Evolutionary conservation across 2,329 filamentous ascomycete species (phyloP), one percentile per base, ranked within the genome.

Genomic region (Sodiomyces alkalinus): DNA sequence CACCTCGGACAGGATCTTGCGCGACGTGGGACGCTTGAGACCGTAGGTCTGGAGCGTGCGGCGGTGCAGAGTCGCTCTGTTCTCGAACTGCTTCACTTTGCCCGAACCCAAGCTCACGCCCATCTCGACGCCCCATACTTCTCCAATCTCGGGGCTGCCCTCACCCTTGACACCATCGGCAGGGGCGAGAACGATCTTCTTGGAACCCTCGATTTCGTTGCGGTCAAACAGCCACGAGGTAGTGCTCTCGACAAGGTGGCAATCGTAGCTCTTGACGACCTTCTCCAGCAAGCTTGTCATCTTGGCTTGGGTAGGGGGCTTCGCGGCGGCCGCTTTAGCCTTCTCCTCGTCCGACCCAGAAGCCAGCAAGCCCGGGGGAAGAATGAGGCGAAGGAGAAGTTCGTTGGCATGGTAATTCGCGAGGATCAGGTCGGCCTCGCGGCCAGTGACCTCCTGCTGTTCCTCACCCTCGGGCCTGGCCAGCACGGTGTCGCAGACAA

Each of bases 111-210:
- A 62, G 56, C 80, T 90, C 49, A 98, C 73, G 43, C 87, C 87
- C 51, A 94, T 74, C 67, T 98, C 90, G 31, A 98, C 82, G 56
- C 90, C 90, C 90, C 90, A 98, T 36, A 92, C 86, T 53, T 98
- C 90, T 41, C 82, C 79, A 32, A 92, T 61, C 48, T 92, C 87
- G 33, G 90, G 80, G 33, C 74, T 56, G 47, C 90, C 90, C 36
- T 98, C 90, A 32, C 87, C 87, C 63, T 85, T 92, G 49, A 80
- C 74, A 40, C 82, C 82, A 46, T 94, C 85, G 28, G 75, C 71
- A 19, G 85, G 80, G 15, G 83, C 70, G 33, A 98, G 64, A 41
- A 98, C 90, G 48, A 98, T 93, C 74, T 94, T 96, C 76, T 94
- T 94, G 66, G 79, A 53, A 46, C 81, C 80, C 64, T 98, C 90